These are phyloP conservation scores for Salvia miltiorrhiza DNA, from an alignment of 257 asterid species.

Conservation along the genomic window DNA sequence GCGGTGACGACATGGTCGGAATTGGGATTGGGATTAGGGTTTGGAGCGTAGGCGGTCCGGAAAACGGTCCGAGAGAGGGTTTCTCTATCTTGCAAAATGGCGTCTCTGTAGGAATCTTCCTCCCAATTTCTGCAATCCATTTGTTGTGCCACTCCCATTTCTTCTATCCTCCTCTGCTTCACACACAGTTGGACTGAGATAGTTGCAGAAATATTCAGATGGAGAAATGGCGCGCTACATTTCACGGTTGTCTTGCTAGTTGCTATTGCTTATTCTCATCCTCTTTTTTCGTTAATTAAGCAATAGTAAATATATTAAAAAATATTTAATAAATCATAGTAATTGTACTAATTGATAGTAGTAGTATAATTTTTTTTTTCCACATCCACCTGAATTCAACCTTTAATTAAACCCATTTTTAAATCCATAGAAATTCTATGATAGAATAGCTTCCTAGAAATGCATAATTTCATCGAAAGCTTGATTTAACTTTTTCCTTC, in stretches of 20 bases:
- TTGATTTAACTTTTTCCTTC: too few relatives aligned
- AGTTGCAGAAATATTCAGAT: not conserved
- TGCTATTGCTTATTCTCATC: not conserved
- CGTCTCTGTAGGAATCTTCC: constrained; percentile 64
- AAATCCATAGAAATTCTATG: too few relatives aligned
- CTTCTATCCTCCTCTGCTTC: constrained; percentile 3
- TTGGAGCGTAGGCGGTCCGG: constrained; percentile 75
- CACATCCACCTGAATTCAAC: too few relatives aligned
- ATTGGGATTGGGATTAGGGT: constrained; percentile 52
- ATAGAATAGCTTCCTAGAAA: too few relatives aligned
- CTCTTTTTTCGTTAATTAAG: not conserved
- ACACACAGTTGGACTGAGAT: not conserved
- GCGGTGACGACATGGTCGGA: constrained; percentile 65
- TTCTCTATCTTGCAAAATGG: constrained; percentile 63
- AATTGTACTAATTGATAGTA: too few relatives aligned
- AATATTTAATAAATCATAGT: too few relatives aligned
- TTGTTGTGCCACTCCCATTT: constrained; percentile 31
- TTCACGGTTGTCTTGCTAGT: not conserved
- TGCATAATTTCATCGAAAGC: too few relatives aligned
- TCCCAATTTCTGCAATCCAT: constrained; percentile 95
- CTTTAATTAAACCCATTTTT: too few relatives aligned
- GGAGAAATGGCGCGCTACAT: constrained; percentile 18
- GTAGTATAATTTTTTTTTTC: too few relatives aligned
- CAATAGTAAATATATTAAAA: not conserved
- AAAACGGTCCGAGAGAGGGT: constrained; percentile 64